Percentiles rank a stretch among this genome's conserved stretches.
phyloP scores from a whole-genome alignment of 257 asterid species.

The Solanum pimpinellifolium region DNA sequence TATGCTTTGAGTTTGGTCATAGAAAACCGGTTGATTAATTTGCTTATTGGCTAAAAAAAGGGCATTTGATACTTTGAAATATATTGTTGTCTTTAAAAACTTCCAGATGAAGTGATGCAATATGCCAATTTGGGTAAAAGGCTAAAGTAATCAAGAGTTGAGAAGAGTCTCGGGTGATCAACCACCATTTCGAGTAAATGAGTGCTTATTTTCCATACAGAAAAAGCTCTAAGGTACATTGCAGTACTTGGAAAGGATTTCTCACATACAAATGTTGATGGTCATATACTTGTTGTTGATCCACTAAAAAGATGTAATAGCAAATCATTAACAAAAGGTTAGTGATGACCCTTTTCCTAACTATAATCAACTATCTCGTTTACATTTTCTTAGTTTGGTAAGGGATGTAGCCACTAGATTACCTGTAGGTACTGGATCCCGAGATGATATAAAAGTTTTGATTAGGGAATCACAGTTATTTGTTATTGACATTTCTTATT shows the following conservation, averaged over 20 bases:
- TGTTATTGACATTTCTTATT: too few species aligned
- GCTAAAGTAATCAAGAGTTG: constrained; percentile 84
- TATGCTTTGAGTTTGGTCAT: too few species aligned
- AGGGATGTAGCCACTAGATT: neutral
- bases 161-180: constrained; percentile 70
- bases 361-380: constrained; percentile 48
- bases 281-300: constrained; percentile 76
- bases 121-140: constrained; percentile 38
- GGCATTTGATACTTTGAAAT: too few species aligned
- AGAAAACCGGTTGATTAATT: too few species aligned
- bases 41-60: too few species aligned
- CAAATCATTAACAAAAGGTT: constrained; percentile 83
- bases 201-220: constrained; percentile 64
- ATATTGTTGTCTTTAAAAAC: too few species aligned
- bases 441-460: neutral
- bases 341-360: constrained; percentile 84
- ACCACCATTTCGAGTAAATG: constrained; percentile 74
- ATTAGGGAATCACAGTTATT: neutral
- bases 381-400: neutral
- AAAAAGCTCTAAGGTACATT: constrained; percentile 73
- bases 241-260: constrained; percentile 76
- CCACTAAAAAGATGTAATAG: constrained; percentile 93
- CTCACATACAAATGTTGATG: constrained; percentile 72
- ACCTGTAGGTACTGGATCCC: neutral
- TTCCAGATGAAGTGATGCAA: too few species aligned